Evolutionary conservation across 108 stramenopile genomes (phyloP).

Genomic region (Phaeodactylum tricornutum): DNA sequence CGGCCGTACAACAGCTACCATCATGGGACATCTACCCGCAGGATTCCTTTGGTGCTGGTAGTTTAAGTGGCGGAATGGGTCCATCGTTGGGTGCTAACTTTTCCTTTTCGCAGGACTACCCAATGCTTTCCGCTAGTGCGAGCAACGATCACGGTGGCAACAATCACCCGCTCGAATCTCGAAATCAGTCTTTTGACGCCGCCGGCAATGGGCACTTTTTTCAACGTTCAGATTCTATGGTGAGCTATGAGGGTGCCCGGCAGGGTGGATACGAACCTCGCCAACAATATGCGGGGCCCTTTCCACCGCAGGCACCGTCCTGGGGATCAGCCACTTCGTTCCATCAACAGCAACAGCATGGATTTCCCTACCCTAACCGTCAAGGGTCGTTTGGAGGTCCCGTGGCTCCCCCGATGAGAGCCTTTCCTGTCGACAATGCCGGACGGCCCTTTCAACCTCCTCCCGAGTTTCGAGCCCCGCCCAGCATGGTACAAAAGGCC

Average conservation of each 20-base stretch:
- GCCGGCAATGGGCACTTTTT: constrained; percentile 43
- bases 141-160: constrained; percentile 10
- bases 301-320: constrained; percentile 16
- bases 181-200: constrained; percentile 55
- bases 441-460: constrained; percentile 17
- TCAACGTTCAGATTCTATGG: constrained; percentile 27
- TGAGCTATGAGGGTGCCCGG: constrained; percentile 22
- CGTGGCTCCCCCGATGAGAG: constrained; percentile 15
- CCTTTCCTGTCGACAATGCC: constrained; percentile 40
- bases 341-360: too few species aligned
- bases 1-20: constrained; percentile 21
- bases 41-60: constrained; percentile 48
- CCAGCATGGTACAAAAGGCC: constrained; percentile 4
- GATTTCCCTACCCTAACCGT: not conserved
- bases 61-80: constrained; percentile 25
- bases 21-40: constrained; percentile 61
- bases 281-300: constrained; percentile 7
- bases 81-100: too few species aligned
- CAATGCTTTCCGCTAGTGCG: constrained; percentile 26
- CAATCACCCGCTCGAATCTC: constrained; percentile 20
- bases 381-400: not conserved
- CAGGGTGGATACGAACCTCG: constrained; percentile 1
- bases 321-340: constrained; percentile 11
- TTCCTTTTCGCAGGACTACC: constrained; percentile 46
- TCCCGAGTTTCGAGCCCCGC: constrained; percentile 39